These are phyloP conservation scores for Tetradesmus lagerheimii DNA, from an alignment of 139 green algal genomes.

Conservation along the genomic window DNA sequence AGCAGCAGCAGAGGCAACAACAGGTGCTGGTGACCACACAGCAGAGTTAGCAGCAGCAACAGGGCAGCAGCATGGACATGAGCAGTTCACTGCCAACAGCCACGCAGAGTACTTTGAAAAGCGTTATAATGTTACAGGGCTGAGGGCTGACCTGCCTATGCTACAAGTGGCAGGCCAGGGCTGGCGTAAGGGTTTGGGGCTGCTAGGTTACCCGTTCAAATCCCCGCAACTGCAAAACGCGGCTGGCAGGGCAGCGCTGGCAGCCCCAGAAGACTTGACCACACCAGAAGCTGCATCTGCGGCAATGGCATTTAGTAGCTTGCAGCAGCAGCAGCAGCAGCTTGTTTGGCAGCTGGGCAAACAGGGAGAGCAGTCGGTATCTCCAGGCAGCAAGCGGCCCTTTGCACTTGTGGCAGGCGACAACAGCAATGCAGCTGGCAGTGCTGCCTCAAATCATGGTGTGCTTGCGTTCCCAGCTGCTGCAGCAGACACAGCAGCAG, in stretches of 20 bases:
- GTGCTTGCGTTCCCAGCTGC: neutral
- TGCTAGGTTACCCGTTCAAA: neutral
- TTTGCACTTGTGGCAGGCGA: neutral
- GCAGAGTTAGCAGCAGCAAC: neutral
- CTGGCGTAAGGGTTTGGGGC: neutral
- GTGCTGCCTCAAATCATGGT: neutral
- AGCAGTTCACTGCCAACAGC: neutral
- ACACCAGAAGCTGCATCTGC: constrained; percentile 5
- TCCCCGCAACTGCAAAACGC: neutral
- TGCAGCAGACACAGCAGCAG: constrained; percentile 17
- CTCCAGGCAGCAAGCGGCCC: neutral
- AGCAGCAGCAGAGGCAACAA: neutral
- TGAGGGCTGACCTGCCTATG: constrained; percentile 14
- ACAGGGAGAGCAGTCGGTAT: neutral
- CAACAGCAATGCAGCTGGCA: neutral
- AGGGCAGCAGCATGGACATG: too few relatives aligned
- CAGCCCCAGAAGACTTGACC: neutral
- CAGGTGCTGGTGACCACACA: neutral
- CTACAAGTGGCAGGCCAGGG: neutral
- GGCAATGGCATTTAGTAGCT: neutral
- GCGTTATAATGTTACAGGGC: neutral
- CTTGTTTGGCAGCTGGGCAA: neutral
- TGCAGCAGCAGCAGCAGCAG: constrained; percentile 11
- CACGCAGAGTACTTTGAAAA: constrained; percentile 35
- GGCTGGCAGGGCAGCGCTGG: neutral